Conservation (phyloP, 2,329 filamentous ascomycete genomes). For the Fusarium solani-melongenae region DNA sequence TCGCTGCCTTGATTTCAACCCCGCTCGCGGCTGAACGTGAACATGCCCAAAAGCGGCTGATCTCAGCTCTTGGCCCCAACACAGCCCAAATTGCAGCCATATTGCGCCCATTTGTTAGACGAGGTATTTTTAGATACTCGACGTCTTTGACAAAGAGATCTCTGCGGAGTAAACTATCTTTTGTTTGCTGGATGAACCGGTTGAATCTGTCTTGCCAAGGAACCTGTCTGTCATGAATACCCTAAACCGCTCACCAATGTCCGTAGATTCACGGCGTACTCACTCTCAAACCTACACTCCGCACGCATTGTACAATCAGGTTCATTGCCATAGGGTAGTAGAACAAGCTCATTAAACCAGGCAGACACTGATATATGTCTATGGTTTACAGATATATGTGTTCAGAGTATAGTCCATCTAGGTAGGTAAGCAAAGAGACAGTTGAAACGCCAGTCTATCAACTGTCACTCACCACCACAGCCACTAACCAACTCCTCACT, state of each 20-base stretch:
- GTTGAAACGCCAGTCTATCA: neutral
- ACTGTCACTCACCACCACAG: neutral
- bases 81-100: neutral
- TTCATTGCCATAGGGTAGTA: neutral
- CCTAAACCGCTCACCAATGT: neutral
- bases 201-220: neutral
- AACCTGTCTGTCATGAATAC: neutral
- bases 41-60: neutral
- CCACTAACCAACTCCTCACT: neutral
- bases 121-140: constrained; percentile 2
- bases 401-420: neutral
- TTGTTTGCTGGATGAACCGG: neutral
- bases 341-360: neutral
- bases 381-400: neutral
- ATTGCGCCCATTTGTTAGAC: neutral
- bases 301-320: neutral
- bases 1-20: neutral
- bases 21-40: neutral
- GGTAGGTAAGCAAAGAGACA: neutral
- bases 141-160: neutral
- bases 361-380: neutral
- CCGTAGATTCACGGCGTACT: neutral
- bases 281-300: neutral
- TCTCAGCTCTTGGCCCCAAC: neutral
- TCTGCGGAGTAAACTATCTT: neutral